phyloP scores from a whole-genome alignment of 306 rosid species.

The Carpinus viminea region DNA sequence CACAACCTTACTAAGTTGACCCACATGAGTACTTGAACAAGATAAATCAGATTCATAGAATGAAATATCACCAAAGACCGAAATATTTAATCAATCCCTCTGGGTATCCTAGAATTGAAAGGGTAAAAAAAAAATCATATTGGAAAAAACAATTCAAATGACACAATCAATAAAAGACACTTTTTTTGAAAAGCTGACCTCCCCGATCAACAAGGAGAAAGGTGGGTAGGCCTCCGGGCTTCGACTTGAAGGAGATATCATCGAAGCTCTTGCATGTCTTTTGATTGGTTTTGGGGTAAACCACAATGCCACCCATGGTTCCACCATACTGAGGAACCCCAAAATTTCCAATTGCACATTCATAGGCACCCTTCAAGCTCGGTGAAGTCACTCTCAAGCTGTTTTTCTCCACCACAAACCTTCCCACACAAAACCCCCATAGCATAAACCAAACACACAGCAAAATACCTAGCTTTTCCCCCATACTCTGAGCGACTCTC shows the following conservation, averaged over 20 bases:
- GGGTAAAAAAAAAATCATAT: not conserved
- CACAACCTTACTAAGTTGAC: conserved; percentile 6
- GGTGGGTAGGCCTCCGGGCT: conserved; percentile 69
- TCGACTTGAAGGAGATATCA: conserved; percentile 65
- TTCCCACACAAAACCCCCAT: conserved; percentile 55
- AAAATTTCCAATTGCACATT: conserved; percentile 96
- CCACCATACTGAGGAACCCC: conserved; percentile 97
- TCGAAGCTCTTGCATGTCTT: conserved; percentile 67
- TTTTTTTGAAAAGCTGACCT: conserved; percentile 28
- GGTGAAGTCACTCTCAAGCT: conserved; percentile 75
- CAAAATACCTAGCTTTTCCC: conserved; percentile 40
- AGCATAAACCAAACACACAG: conserved; percentile 50
- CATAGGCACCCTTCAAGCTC: conserved; percentile 54
- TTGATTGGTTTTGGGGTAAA: conserved; percentile 74
- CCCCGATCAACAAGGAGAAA: conserved; percentile 92
- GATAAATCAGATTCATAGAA: not conserved
- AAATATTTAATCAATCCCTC: not conserved
- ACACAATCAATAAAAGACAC: not conserved
- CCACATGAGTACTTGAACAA: not conserved
- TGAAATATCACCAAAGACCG: not conserved
- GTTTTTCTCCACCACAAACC: conserved; percentile 97
- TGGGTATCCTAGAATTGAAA: not conserved
- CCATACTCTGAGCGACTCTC: conserved; percentile 37
- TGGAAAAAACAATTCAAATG: not conserved
- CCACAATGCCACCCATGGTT: conserved; percentile 76